Evolutionary conservation across 2,329 filamentous ascomycete species (phyloP).

Genomic region (Emericellopsis atlantica): DNA sequence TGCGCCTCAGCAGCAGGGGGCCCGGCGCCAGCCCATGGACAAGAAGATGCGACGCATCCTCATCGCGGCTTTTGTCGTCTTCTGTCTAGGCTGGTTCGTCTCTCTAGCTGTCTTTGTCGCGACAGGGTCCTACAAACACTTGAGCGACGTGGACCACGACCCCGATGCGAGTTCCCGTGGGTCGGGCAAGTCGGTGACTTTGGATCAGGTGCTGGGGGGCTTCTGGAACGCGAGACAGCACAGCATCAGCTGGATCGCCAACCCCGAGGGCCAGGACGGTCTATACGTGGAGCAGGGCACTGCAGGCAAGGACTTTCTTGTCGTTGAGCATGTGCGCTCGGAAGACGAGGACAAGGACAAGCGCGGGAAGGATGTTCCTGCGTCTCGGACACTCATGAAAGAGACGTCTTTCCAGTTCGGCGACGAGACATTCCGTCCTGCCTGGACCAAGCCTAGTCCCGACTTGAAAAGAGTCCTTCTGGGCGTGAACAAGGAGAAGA

Average conservation of each 20-base stretch:
- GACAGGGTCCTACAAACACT: conserved; percentile 52
- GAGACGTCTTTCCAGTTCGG: conserved; percentile 46
- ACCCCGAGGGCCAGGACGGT: conserved; percentile 68
- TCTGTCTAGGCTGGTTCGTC: conserved; percentile 55
- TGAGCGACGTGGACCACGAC: conserved; percentile 51
- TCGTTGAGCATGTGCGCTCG: conserved; percentile 70
- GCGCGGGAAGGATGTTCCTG: conserved; percentile 17
- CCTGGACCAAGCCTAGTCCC: conserved; percentile 60
- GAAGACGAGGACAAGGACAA: conserved; percentile 8
- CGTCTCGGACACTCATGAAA: conserved; percentile 66
- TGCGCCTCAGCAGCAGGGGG: conserved; percentile 2
- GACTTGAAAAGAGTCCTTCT: conserved; percentile 80
- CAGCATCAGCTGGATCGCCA: conserved; percentile 64
- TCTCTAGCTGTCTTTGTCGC: conserved; percentile 56
- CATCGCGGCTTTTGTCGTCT: conserved; percentile 46
- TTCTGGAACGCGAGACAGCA: conserved; percentile 53
- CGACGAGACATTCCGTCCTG: conserved; percentile 40
- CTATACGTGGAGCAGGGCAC: conserved; percentile 64
- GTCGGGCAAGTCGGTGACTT: conserved; percentile 58
- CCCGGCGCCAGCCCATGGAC: conserved; percentile 46
- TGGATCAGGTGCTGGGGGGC: conserved; percentile 57
- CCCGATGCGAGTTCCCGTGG: conserved; percentile 52
- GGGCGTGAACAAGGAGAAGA: conserved; percentile 56
- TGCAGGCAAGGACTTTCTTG: conserved; percentile 57
- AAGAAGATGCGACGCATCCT: conserved; percentile 49